Evolutionary conservation across 129 eudicot species (phyloP), one percentile per base, ranked within the genome.

Genomic region (Centrapalus pauciflorus): DNA sequence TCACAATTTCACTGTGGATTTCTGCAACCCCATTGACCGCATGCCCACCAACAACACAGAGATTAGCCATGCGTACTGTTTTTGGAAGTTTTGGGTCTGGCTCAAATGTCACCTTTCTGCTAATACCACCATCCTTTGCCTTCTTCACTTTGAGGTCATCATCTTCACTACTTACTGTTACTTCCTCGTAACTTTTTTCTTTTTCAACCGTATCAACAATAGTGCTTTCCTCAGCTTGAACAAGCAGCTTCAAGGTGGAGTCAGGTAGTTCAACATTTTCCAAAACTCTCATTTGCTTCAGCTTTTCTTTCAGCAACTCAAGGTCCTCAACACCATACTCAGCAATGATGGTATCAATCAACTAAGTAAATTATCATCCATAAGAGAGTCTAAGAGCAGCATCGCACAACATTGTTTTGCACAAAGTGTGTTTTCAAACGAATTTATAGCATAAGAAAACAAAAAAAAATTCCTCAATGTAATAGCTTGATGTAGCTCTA

Each of bases 11-110:
- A 74, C 84, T 90, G 55, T 90, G 97, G 71, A 90, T 90, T 78
- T 87, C 92, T 32, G 97, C 95, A 76, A 90, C 97, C 41, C 97
- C 97, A 46, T 90, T 90, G 33, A 90, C 97, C 33, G 95, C 84
- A 80, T 87, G 95, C 25, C 97, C 97, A 24, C 87, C 85, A 45
- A 87, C 95, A 61, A 90, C 95, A 70, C 91, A 87, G 28, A 90
- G 71, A 76, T 90, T 90, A 65, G 97, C 97, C 97, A 90, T 90
- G 4, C 92, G 97, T 24, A 90, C 87, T 81, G 84, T 55, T 77
- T 84, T 70, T 37, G 89, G 87, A 37, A 58, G 80, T 9, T 80
- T 76, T 19, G 82, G 85, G 77, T 81, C 83, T 40, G 95, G 82
- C 34, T 78, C 76, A 75, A 84, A 79, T 37, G 67, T 60, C 70